Evolutionary conservation across 2,329 filamentous ascomycete species (phyloP).

Genomic region (Fusarium stilboides): DNA sequence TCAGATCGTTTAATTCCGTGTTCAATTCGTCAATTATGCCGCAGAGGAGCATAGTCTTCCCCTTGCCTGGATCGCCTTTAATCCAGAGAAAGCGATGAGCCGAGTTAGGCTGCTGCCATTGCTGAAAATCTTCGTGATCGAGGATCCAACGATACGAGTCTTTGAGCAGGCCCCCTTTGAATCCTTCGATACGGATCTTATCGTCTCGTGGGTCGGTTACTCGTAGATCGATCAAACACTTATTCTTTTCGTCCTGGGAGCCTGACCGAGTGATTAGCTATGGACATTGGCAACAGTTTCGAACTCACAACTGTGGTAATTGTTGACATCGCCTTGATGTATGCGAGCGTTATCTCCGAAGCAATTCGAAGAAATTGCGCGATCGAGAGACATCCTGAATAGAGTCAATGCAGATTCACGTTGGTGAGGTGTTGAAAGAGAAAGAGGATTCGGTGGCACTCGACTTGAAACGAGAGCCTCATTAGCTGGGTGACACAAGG

Average conservation of each 20-base stretch:
- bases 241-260: background rate
- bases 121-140: constrained; percentile 40
- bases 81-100: constrained; percentile 55
- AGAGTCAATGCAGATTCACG: background rate
- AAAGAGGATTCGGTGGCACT: background rate
- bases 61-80: constrained; percentile 58
- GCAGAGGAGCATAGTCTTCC: constrained; percentile 61
- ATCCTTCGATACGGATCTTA: constrained; percentile 55
- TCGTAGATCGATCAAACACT: constrained; percentile 47
- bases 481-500: background rate
- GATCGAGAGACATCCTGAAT: background rate
- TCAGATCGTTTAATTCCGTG: background rate
- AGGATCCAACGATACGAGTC: constrained; percentile 58
- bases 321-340: background rate
- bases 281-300: too few species aligned
- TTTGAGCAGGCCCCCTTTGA: constrained; percentile 53
- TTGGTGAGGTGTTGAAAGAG: background rate
- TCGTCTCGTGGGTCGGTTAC: constrained; percentile 53
- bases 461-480: background rate
- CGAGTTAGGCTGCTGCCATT: constrained; percentile 14
- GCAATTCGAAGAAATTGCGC: background rate
- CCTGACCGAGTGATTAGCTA: background rate
- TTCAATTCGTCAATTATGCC: constrained; percentile 49
- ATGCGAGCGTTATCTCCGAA: constrained; percentile 1
- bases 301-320: background rate